phyloP scores from a whole-genome alignment of 169 alveolate species.

The Plasmodium blacklocki region DNA sequence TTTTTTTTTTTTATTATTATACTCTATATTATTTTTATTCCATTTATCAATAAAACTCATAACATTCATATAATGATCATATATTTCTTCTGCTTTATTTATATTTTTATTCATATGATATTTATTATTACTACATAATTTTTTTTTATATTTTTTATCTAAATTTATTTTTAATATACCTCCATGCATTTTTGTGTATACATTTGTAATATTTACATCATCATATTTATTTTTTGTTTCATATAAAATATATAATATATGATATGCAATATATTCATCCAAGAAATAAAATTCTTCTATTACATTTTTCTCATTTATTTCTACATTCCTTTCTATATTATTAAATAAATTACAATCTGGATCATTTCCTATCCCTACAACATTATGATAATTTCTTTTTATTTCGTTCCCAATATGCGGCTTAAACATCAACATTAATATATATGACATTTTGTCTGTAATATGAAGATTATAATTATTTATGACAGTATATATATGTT shows the following conservation, averaged over 20 bases:
- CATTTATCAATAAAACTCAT: slow-evolving; percentile 31
- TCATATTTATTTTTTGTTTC: neutral
- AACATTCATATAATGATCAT: slow-evolving; percentile 5
- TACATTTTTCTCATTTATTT: slow-evolving; percentile 8
- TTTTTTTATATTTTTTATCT: neutral
- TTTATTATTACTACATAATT: neutral
- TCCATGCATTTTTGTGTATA: slow-evolving; percentile 19
- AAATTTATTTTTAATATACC: slow-evolving; percentile 1
- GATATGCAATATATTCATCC: slow-evolving; percentile 32
- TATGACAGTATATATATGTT: neutral
- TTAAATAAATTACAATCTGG: neutral
- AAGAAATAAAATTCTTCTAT: slow-evolving; percentile 17
- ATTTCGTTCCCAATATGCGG: neutral
- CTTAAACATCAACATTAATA: neutral
- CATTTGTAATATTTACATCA: neutral
- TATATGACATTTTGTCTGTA: neutral
- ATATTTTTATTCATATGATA: neutral
- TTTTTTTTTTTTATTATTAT: slow-evolving; percentile 49
- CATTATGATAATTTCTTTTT: neutral
- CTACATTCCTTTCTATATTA: neutral
- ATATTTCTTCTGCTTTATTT: neutral
- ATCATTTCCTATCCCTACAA: neutral
- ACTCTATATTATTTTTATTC: slow-evolving; percentile 53
- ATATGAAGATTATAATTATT: slow-evolving; percentile 8
- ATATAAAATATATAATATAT: slow-evolving; percentile 14